phyloP scores from a whole-genome alignment of 163 green algal genomes.

The Volvox carteri region DNA sequence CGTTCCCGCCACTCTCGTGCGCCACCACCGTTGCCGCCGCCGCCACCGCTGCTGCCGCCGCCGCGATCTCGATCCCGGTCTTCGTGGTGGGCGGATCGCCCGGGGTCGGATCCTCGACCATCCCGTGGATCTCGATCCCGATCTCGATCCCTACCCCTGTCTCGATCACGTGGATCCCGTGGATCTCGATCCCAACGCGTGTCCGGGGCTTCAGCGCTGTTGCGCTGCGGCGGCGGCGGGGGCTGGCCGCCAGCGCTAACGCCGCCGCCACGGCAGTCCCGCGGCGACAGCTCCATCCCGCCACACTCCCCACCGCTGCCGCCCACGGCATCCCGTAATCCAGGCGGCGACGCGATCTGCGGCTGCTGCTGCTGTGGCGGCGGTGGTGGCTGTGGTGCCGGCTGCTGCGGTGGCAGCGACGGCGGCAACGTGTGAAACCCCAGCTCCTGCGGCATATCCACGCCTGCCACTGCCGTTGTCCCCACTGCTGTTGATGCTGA shows the following conservation, averaged over 20 bases:
- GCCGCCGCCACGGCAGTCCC: too few relatives aligned
- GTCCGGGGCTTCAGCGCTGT: background rate
- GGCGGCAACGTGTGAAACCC: background rate
- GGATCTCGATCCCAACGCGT: background rate
- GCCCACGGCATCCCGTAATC: background rate
- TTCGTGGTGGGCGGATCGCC: background rate
- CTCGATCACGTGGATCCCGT: too few relatives aligned
- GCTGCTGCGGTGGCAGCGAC: background rate
- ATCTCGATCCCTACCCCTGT: background rate
- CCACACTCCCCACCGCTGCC: background rate
- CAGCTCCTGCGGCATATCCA: background rate
- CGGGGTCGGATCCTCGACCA: background rate
- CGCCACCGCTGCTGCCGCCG: background rate
- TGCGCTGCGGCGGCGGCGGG: background rate
- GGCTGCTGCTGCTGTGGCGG: background rate
- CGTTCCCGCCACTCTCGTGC: background rate
- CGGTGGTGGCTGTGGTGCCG: background rate
- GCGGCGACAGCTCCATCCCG: background rate
- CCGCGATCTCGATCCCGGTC: conserved; percentile 15
- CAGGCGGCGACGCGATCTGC: background rate
- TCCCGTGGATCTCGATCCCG: conserved; percentile 26
- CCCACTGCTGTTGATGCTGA: background rate
- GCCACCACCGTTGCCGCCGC: background rate
- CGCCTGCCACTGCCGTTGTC: background rate
- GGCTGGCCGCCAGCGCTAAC: too few relatives aligned